phyloP scores from a whole-genome alignment of 345 rosid species.

The Alliaria petiolata region DNA sequence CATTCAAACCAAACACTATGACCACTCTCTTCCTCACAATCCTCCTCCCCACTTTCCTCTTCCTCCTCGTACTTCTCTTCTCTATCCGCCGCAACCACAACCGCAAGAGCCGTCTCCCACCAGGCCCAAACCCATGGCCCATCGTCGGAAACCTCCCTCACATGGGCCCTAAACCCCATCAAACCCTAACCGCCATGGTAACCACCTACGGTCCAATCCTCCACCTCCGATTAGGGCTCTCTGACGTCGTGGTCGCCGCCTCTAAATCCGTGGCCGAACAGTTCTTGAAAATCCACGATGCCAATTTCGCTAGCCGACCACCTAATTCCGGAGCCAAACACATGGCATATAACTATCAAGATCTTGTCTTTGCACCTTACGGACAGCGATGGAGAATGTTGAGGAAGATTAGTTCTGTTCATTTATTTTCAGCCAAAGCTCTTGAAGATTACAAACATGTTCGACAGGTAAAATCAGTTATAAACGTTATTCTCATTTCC shows the following conservation, averaged over 20 bases:
- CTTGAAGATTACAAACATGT: slow-evolving; percentile 69
- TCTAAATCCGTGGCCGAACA: slow-evolving; percentile 84
- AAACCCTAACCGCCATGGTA: slow-evolving; percentile 52
- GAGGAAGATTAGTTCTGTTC: slow-evolving; percentile 74
- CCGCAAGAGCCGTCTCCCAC: slow-evolving; percentile 52
- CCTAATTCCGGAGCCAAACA: slow-evolving; percentile 88
- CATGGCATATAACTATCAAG: slow-evolving; percentile 85
- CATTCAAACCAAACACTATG: slow-evolving; percentile 30
- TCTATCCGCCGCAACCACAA: slow-evolving; percentile 5
- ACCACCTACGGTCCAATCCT: slow-evolving; percentile 67
- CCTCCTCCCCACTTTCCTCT: slow-evolving; percentile 35
- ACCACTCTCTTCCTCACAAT: slow-evolving; percentile 29
- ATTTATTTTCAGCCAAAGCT: slow-evolving; percentile 86
- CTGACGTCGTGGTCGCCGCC: slow-evolving; percentile 74
- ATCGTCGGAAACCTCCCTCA: slow-evolving; percentile 84
- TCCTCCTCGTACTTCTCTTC: background rate
- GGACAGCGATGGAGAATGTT: slow-evolving; percentile 88
- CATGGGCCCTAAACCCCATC: slow-evolving; percentile 78
- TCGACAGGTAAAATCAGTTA: slow-evolving; percentile 54
- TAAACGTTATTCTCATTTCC: slow-evolving; percentile 8
- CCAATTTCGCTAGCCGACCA: slow-evolving; percentile 87
- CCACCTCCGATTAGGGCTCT: slow-evolving; percentile 72
- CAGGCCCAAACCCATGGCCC: slow-evolving; percentile 93
- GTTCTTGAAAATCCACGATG: slow-evolving; percentile 69
- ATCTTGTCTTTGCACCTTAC: slow-evolving; percentile 89